Evolutionary conservation across 2,329 filamentous ascomycete genomes (phyloP).

Genomic region (Botrytis deweyae): DNA sequence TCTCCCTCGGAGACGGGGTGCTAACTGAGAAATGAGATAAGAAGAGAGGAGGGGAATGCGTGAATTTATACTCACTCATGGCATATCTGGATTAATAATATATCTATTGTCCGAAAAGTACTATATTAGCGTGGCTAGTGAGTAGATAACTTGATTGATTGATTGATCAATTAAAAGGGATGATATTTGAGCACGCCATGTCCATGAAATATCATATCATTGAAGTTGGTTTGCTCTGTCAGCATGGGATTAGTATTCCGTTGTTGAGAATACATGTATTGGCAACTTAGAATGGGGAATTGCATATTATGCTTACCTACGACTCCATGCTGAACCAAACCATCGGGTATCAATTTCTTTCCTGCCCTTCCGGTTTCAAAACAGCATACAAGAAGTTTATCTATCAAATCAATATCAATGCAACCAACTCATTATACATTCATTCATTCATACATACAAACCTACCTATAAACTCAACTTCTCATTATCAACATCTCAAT

Average conservation of each 20-base stretch:
- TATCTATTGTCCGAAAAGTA: neutral
- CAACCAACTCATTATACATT: neutral
- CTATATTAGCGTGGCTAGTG: neutral
- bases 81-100: neutral
- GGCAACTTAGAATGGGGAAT: neutral
- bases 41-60: neutral
- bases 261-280: neutral
- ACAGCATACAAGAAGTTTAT: neutral
- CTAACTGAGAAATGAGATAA: neutral
- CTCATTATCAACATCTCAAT: neutral
- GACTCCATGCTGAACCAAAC: neutral
- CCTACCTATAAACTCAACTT: neutral
- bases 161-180: neutral
- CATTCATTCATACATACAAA: too few species aligned
- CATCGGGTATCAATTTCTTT: neutral
- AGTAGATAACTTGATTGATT: neutral
- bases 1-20: neutral
- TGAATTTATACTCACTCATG: neutral
- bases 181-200: neutral
- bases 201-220: neutral
- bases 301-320: neutral
- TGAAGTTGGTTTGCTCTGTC: neutral
- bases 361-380: neutral
- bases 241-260: neutral
- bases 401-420: neutral